Conservation (phyloP, 2,329 filamentous ascomycete species). For the Neurospora sp. region DNA sequence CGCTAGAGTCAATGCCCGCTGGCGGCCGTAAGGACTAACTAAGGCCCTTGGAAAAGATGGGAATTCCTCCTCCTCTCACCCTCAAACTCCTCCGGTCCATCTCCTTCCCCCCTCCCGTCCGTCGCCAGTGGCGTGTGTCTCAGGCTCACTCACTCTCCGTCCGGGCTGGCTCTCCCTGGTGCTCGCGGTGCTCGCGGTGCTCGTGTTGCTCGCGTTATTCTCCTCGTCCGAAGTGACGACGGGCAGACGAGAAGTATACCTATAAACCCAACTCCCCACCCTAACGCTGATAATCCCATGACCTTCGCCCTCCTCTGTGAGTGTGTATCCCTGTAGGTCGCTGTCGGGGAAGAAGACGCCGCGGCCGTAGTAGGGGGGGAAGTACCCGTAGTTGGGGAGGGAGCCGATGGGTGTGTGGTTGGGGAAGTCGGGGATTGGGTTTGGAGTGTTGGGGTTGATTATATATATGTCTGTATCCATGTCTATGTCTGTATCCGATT, state of each 20-base stretch:
- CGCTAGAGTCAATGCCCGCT: not conserved
- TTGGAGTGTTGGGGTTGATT: fast-evolving
- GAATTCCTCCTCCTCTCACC: not conserved
- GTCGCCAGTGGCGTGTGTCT: not conserved
- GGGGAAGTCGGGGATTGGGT: not conserved
- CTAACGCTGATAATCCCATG: not conserved
- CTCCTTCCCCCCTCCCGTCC: not conserved
- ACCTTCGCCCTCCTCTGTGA: not conserved
- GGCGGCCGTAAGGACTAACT: not conserved
- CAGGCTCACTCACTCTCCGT: not conserved
- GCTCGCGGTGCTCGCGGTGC: not conserved
- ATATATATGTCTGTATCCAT: not conserved
- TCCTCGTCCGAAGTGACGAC: not conserved
- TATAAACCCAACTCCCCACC: not conserved
- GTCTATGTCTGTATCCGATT: not conserved
- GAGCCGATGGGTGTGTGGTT: not conserved
- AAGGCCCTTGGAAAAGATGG: not conserved
- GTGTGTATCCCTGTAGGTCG: not conserved
- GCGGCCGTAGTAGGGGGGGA: not conserved
- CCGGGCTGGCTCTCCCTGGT: no score
- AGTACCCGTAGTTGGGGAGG: not conserved
- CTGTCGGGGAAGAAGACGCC: not conserved
- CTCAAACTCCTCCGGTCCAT: not conserved
- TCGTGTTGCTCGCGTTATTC: not conserved
- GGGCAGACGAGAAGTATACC: not conserved